phyloP scores from a whole-genome alignment of 2,329 filamentous ascomycete genomes.

The Alternaria sp. region DNA sequence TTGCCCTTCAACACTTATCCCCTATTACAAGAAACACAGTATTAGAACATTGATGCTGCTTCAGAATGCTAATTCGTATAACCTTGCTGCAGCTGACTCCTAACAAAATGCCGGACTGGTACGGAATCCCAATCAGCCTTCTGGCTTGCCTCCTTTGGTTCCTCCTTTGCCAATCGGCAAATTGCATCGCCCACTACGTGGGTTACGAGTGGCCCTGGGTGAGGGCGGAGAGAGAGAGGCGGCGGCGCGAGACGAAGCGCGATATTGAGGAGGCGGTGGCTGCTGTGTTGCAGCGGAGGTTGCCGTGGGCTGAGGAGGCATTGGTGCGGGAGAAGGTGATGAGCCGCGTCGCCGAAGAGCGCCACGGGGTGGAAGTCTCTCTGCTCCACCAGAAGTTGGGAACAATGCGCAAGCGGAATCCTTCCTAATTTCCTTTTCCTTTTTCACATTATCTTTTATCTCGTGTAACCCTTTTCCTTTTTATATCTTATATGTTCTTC shows the following conservation, averaged over 20 bases:
- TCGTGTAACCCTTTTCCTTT: not conserved
- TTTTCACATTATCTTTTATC: not conserved
- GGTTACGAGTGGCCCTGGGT: not conserved
- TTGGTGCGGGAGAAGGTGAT: not conserved
- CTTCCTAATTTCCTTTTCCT: not conserved
- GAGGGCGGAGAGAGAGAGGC: not conserved
- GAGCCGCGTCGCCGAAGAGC: not conserved
- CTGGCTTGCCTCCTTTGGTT: too few species aligned
- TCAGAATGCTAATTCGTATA: slow-evolving; percentile 1
- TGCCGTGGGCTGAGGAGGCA: not conserved
- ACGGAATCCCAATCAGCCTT: not conserved
- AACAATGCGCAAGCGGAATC: not conserved
- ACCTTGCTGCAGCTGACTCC: not conserved
- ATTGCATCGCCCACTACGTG: not conserved
- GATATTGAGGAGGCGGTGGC: too few species aligned
- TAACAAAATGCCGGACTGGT: not conserved
- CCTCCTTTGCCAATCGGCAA: too few species aligned
- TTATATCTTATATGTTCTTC: not conserved
- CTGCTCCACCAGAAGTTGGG: too few species aligned
- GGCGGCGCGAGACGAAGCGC: too few species aligned
- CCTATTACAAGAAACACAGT: not conserved
- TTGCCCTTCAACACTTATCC: not conserved
- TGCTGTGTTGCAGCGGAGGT: too few species aligned
- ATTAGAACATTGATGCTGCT: not conserved
- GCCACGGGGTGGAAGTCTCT: not conserved